Conservation (phyloP, 1,284 basidiomycete species). For the Golubevia sp. region DNA sequence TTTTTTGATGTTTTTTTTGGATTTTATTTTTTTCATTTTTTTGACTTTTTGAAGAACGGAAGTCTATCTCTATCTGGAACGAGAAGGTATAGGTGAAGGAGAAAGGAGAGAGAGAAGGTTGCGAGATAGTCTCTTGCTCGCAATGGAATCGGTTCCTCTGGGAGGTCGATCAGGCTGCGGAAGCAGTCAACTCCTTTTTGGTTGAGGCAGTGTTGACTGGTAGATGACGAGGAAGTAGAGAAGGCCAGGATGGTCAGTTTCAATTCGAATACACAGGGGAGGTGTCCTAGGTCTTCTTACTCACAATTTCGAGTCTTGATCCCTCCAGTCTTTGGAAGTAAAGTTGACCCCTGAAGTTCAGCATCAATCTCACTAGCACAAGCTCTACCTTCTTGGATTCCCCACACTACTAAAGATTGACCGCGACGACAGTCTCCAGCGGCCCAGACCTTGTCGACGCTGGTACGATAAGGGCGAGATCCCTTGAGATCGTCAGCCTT, state of each 20-base stretch:
- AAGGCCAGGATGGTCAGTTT: no score
- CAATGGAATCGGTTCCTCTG: background rate
- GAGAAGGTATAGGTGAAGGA: background rate
- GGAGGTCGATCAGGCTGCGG: no score
- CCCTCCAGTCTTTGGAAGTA: conserved; percentile 51
- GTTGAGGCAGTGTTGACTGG: no score
- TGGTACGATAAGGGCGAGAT: conserved; percentile 48
- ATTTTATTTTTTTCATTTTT: background rate
- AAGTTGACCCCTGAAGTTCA: conserved; percentile 43
- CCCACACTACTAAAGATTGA: conserved; percentile 57
- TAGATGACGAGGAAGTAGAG: no score
- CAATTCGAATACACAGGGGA: no score
- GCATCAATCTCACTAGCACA: conserved; percentile 45
- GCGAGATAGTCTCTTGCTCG: background rate
- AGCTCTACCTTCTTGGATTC: conserved; percentile 52
- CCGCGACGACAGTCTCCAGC: conserved; percentile 56
- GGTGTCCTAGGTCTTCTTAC: no score
- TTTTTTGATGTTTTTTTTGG: background rate
- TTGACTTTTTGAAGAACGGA: no score
- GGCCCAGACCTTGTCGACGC: conserved; percentile 47
- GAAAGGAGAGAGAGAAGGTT: background rate
- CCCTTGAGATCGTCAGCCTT: conserved; percentile 51
- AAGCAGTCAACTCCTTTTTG: background rate
- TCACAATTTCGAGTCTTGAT: conserved; percentile 15
- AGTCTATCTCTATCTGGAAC: no score